A percentile compares a stretch with the other conserved stretches of the same genome.
These are phyloP conservation scores for Heterococcus sp. DNA, from an alignment of 108 stramenopile genomes.

Conservation along the genomic window DNA sequence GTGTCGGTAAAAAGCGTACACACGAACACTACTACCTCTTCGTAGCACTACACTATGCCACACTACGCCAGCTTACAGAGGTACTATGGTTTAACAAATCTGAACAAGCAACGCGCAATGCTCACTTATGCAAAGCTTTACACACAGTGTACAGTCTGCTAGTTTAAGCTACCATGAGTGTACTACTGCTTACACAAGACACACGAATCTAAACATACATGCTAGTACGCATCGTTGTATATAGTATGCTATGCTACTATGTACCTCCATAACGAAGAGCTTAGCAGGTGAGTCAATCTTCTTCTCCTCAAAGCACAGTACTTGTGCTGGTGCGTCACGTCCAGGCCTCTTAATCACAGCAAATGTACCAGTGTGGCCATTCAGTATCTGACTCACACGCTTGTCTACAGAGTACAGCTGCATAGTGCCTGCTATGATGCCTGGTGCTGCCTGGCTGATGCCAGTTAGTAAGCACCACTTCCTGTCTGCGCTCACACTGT, in stretches of 20 bases:
- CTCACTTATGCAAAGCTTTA: too few species aligned
- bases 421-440: conserved; percentile 88
- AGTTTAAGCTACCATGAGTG: too few species aligned
- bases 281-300: conserved; percentile 71
- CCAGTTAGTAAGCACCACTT: conserved; percentile 98
- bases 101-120: too few species aligned
- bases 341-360: conserved; percentile 78
- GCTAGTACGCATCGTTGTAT: too few species aligned
- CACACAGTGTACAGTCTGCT: too few species aligned
- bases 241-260: too few species aligned
- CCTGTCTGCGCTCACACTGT: conserved; percentile 82
- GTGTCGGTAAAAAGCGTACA: too few species aligned
- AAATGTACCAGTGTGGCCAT: conserved; percentile 92
- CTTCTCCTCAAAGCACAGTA: conserved; percentile 94
- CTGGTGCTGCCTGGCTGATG: conserved; percentile 76
- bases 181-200: too few species aligned
- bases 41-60: too few species aligned
- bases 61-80: too few species aligned
- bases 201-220: too few species aligned
- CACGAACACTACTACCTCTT: neutral
- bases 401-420: conserved; percentile 94
- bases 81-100: too few species aligned
- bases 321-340: conserved; percentile 79
- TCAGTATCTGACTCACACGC: conserved; percentile 88
- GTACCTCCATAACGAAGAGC: conserved; percentile 92